Base-by-base conservation (phyloP, 2,329 filamentous ascomycete genomes). In the Dactylellina cionopaga region DNA sequence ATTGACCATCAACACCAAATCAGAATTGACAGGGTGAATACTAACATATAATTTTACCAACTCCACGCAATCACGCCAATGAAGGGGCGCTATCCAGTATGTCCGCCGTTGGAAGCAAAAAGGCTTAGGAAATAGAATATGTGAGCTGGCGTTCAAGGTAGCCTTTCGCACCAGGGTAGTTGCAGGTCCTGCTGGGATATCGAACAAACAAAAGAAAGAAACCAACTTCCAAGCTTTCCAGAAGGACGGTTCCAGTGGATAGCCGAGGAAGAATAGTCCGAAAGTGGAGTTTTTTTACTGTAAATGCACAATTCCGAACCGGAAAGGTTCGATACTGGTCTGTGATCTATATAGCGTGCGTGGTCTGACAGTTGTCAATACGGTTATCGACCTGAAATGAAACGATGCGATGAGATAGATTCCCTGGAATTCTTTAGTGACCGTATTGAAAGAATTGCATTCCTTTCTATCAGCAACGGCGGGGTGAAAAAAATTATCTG, bases 71-170 rank as follows among this genome's bases (percentile, higher is more conserved):
- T 29, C 11, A 9, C 39, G 17, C 47, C 47, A 54, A 46, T 54
- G 7, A n/a, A 46, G 27, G 29, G 29, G 22, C 17, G 29, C 22
- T n/a, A 15, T 46, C 17, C 27, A 27, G 55, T 27, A 39, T 47
- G 59, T 47, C 47, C 9, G 39, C 41, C 46, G 37, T n/a, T n/a
- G n/a, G n/a, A n/a, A n/a, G n/a, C n/a, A 15, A 64, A 35, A 39
- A 25, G 17, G 19, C 47, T 3, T 29, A 44, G 46, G 44, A 69
- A 62, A 25, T 24, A 41, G 29, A 19, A 15, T 19, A 46, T 33
- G 56, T 64, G 68, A 64, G 68, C 54, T 65, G 68, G 68, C 68
- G 17, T 59, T 52, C 59, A 49, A 59, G 37, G 58, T 63, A 63
- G 51, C 59, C 49, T 35, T 65, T 59, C 39, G 55, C 58, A 55